These are phyloP conservation scores for Xylaria hypoxylon DNA, from an alignment of 2,329 filamentous ascomycete genomes.

Conservation along the genomic window DNA sequence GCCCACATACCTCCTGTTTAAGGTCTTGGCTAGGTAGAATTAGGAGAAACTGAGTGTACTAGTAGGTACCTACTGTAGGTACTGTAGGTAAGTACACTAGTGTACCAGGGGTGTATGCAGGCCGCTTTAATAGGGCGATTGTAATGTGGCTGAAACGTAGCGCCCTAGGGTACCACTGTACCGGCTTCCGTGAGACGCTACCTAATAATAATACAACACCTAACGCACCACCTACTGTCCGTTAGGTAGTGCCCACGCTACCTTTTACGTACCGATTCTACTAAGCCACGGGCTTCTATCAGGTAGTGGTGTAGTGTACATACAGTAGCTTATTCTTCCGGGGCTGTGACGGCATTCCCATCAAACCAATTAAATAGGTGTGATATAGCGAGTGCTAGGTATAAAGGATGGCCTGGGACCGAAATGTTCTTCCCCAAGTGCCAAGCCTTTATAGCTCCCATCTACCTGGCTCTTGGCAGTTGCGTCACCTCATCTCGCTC, in stretches of 20 bases:
- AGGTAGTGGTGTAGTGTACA: too few species aligned
- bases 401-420: conserved; percentile 11
- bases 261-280: not conserved
- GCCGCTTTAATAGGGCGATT: conserved; percentile 15
- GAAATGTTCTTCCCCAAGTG: conserved; percentile 13
- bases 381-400: conserved; percentile 2
- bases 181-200: conserved; percentile 20
- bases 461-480: conserved; percentile 10
- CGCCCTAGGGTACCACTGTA: conserved; percentile 16
- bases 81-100: not conserved
- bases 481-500: conserved; percentile 30
- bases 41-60: too few species aligned
- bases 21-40: too few species aligned
- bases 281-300: not conserved
- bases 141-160: conserved; percentile 37
- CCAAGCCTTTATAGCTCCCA: conserved; percentile 33
- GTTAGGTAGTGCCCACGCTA: not conserved
- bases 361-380: not conserved
- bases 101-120: conserved; percentile 7
- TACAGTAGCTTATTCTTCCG: conserved; percentile 8
- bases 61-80: too few species aligned
- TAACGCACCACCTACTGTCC: not conserved
- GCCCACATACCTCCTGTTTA: too few species aligned
- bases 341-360: conserved; percentile 21
- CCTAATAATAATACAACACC: not conserved